Conservation (phyloP, 495 filamentous ascomycete species). For the Chaetomidium leptoderma region DNA sequence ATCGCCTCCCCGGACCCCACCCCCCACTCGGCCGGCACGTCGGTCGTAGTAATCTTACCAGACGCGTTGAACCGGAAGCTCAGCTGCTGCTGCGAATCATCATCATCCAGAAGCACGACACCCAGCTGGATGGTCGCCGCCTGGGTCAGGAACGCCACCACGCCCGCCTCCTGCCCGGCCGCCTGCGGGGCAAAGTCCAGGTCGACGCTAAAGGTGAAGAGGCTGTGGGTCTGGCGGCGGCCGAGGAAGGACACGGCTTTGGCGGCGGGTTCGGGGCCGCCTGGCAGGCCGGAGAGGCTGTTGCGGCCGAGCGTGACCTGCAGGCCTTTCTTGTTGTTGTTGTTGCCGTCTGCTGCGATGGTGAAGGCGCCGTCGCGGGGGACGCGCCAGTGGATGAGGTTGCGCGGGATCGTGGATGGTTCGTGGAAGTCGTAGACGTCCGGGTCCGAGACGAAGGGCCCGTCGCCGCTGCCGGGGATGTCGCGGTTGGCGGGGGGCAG, state of each 20-base stretch:
- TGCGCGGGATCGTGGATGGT: conserved; percentile 33
- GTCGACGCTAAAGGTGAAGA: conserved; percentile 43
- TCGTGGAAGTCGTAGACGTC: conserved; percentile 40
- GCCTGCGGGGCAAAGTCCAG: conserved; percentile 35
- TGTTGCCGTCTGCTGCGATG: too few relatives aligned
- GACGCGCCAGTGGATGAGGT: conserved; percentile 45
- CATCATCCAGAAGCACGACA: conserved; percentile 32
- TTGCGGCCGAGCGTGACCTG: conserved; percentile 35
- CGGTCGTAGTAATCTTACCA: not conserved
- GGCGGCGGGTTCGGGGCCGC: conserved; percentile 19
- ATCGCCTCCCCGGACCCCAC: conserved; percentile 13
- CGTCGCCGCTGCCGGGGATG: conserved; percentile 36
- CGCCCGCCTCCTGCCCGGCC: conserved; percentile 37
- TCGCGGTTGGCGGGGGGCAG: conserved; percentile 31
- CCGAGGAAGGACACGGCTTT: conserved; percentile 40
- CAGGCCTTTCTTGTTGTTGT: conserved; percentile 36
- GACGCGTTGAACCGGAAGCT: conserved; percentile 28
- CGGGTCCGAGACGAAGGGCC: conserved; percentile 36
- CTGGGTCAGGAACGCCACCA: conserved; percentile 46
- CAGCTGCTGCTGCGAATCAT: conserved; percentile 27
- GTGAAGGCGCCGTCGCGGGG: conserved; percentile 34
- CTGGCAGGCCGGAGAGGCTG: conserved; percentile 35
- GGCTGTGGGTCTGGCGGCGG: conserved; percentile 41
- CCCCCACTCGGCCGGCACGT: conserved; percentile 15
- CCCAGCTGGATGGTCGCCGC: conserved; percentile 44